Evolutionary conservation across 768 basidiomycete species (phyloP).

Genomic region (Hericium rajendrae): DNA sequence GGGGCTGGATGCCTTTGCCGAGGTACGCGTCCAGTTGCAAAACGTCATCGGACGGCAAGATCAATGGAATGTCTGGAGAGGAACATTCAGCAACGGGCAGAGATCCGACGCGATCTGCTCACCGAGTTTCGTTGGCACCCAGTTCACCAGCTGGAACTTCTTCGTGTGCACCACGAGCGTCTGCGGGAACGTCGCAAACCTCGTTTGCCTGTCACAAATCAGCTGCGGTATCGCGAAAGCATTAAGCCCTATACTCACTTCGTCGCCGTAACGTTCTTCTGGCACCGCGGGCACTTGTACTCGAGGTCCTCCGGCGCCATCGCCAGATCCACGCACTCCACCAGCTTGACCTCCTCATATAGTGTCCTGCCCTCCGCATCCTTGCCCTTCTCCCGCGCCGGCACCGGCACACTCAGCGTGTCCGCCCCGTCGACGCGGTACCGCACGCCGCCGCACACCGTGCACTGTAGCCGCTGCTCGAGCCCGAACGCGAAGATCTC

Average conservation of each 20-base stretch:
- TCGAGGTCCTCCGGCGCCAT: conserved; percentile 60
- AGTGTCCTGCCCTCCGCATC: conserved; percentile 50
- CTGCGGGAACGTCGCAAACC: conserved; percentile 81
- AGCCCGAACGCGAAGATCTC: conserved; percentile 69
- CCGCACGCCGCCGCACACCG: conserved; percentile 66
- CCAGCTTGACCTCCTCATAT: conserved; percentile 56
- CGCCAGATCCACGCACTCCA: conserved; percentile 49
- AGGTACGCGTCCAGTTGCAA: conserved; percentile 58
- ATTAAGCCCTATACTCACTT: conserved; percentile 42
- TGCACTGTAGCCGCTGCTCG: conserved; percentile 84
- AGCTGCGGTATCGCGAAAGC: neutral
- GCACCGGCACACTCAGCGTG: conserved; percentile 71
- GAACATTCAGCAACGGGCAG: neutral
- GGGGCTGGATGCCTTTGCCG: conserved; percentile 58
- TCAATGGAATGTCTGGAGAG: conserved; percentile 70
- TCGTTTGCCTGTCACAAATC: conserved; percentile 42
- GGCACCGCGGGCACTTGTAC: conserved; percentile 73
- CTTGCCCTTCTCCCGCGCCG: conserved; percentile 46
- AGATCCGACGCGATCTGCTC: conserved; percentile 16
- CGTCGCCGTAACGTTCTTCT: conserved; percentile 53
- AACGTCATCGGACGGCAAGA: conserved; percentile 47
- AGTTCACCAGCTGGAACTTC: conserved; percentile 91
- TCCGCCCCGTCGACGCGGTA: conserved; percentile 75
- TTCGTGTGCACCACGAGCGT: conserved; percentile 84
- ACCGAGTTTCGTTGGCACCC: conserved; percentile 96